phyloP scores from a whole-genome alignment of 2,329 filamentous ascomycete species.

The Mycosphaerelloides madeirae region DNA sequence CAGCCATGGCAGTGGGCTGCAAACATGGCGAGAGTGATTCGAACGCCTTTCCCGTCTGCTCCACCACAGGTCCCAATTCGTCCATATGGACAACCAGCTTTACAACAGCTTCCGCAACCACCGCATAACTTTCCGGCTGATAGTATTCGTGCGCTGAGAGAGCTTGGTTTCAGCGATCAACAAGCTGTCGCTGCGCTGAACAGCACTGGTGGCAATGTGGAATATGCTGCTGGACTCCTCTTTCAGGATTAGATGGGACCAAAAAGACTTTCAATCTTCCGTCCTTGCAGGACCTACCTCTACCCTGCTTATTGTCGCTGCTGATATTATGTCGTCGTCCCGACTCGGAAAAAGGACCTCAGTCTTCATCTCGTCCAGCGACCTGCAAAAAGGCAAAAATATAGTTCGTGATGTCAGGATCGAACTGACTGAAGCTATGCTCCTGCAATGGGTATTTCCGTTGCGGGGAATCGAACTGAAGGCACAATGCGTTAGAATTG shows the following conservation, averaged over 20 bases:
- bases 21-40: constrained; percentile 52
- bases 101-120: constrained; percentile 28
- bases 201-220: constrained; percentile 46
- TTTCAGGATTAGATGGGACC: constrained; percentile 36
- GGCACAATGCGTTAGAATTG: too few relatives aligned
- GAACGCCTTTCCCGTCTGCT: constrained; percentile 28
- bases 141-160: constrained; percentile 39
- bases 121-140: constrained; percentile 39
- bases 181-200: constrained; percentile 47
- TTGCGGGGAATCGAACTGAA: too few relatives aligned
- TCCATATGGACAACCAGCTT: constrained; percentile 23
- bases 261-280: background rate
- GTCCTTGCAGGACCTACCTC: too few relatives aligned
- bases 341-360: too few relatives aligned
- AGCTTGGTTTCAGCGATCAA: constrained; percentile 43
- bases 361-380: too few relatives aligned
- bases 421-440: too few relatives aligned
- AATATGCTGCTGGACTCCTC: constrained; percentile 45
- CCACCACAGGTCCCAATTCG: constrained; percentile 27
- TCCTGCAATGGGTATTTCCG: too few relatives aligned
- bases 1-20: constrained; percentile 75
- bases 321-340: too few relatives aligned
- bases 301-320: too few relatives aligned
- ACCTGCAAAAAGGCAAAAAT: too few relatives aligned
- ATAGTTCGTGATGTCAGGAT: too few relatives aligned